These are phyloP conservation scores for Trichoderma oligosporum DNA, from an alignment of 2,329 filamentous ascomycete species.

Conservation along the genomic window DNA sequence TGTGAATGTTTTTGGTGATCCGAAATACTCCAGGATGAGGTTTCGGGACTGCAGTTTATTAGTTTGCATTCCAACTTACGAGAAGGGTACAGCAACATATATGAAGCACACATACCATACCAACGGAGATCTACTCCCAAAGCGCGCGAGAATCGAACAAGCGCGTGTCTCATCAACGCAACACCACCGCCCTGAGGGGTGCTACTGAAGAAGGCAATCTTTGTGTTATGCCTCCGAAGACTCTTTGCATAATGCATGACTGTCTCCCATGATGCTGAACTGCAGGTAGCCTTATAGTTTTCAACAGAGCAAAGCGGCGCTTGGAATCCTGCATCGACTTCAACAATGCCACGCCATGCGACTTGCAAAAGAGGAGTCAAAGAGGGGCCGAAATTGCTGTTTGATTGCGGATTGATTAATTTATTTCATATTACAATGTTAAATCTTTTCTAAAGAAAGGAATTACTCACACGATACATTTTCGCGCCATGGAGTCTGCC, in stretches of 20 bases:
- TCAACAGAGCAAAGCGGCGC: slow-evolving; percentile 55
- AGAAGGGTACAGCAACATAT: too few species aligned
- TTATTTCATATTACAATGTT: too few species aligned
- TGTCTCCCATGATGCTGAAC: slow-evolving; percentile 59
- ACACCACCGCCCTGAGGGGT: slow-evolving; percentile 82
- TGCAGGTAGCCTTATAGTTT: slow-evolving; percentile 60
- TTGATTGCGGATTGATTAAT: too few species aligned
- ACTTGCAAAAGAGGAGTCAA: slow-evolving; percentile 65
- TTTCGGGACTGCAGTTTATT: slow-evolving; percentile 60
- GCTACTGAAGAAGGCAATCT: slow-evolving; percentile 74
- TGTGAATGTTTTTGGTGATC: slow-evolving; percentile 84
- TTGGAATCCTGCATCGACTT: slow-evolving; percentile 64
- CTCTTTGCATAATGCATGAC: slow-evolving; percentile 60
- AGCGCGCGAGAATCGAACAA: slow-evolving; percentile 66
- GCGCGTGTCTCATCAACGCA: slow-evolving; percentile 74
- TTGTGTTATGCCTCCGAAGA: slow-evolving; percentile 60
- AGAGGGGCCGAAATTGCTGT: slow-evolving; percentile 71
- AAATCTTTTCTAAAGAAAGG: too few species aligned
- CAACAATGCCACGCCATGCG: slow-evolving; percentile 63
- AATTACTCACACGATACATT: slow-evolving; percentile 65
- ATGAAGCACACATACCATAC: slow-evolving; percentile 59
- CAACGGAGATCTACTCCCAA: slow-evolving; percentile 68
- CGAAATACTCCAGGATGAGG: slow-evolving; percentile 75
- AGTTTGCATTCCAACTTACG: background rate
- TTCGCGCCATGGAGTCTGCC: slow-evolving; percentile 75